Base-by-base conservation (phyloP, 441 rosid genomes). In the Arabidopsis hybrid region DNA sequence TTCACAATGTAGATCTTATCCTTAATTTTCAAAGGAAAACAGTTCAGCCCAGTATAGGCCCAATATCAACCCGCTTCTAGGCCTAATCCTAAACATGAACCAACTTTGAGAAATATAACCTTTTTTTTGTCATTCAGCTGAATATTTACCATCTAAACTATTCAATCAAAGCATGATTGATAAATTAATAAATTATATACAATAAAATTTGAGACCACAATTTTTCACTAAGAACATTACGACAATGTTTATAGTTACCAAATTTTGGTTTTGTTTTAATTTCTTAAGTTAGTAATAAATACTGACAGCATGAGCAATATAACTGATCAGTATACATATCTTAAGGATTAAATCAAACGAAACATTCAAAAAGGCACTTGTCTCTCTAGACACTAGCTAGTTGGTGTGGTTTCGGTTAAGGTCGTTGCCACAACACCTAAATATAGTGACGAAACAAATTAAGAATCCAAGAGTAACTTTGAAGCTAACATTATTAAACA, bases 351-450 rank as follows among this genome's bases (percentile, higher is more conserved):
- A 51, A 52, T 53, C 5, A 38, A 46, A 36, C 65, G 59, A 55
- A 56, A 56, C 69, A 53, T 6, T 55, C 65, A 46, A 75, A 75
- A 75, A 21, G 65, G 38, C 46, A 75, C 39, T 69, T 69, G 51
- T 55, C 53, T 76, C 45, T 62, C 43, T 16, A 55, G 7, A 38
- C 70, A 38, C 26, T 21, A 21, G 26, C 53, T 62, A 76, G 60
- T 63, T 56, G 79, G 71, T 76, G 40, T 49, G 38, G 55, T 57
- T 70, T 63, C 50, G 67, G 79, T 76, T 69, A 76, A 69, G 53
- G 75, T 76, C 71, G 79, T 64, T 70, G 71, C 71, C 79, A 63
- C 65, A 39, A 39, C 60, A 76, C 75, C 79, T 76, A 76, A 64
- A 57, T 76, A 47, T 56, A 76, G 71, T 56, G 75, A 69, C 65